Evolutionary conservation across 1,284 basidiomycete species (phyloP).

Genomic region (Ustilago xerochloae): DNA sequence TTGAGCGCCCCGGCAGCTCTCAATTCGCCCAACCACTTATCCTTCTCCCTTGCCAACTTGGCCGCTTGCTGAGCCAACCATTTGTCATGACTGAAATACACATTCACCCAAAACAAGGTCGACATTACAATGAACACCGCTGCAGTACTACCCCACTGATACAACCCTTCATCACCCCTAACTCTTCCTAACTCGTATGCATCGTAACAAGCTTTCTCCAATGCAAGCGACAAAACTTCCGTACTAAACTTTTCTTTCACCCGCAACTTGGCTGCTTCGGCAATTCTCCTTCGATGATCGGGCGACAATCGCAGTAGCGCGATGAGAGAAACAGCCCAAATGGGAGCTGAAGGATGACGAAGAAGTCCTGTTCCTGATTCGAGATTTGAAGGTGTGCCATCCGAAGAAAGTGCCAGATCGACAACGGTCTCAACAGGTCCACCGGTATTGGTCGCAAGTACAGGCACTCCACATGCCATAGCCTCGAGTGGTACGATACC

Average conservation of each 20-base stretch:
- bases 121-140: conserved; percentile 40
- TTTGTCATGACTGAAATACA: conserved; percentile 45
- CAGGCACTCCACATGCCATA: conserved; percentile 90
- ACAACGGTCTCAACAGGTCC: conserved; percentile 91
- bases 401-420: conserved; percentile 69
- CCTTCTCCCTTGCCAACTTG: conserved; percentile 36
- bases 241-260: conserved; percentile 40
- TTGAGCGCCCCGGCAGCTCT: background rate
- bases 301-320: conserved; percentile 33
- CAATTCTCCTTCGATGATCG: conserved; percentile 10
- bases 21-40: conserved; percentile 34
- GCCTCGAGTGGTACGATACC: conserved; percentile 96
- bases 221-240: conserved; percentile 36
- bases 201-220: conserved; percentile 52
- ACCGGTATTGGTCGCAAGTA: conserved; percentile 87
- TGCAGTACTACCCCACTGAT: conserved; percentile 46
- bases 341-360: conserved; percentile 34
- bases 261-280: conserved; percentile 18
- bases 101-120: conserved; percentile 42
- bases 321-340: conserved; percentile 48
- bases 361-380: conserved; percentile 49
- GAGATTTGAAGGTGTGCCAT: conserved; percentile 38
- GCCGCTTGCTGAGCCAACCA: conserved; percentile 34
- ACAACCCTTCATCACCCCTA: conserved; percentile 47
- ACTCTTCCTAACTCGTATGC: conserved; percentile 40